These are phyloP conservation scores for Boletus huronensis DNA, from an alignment of 768 basidiomycete species.

Conservation along the genomic window DNA sequence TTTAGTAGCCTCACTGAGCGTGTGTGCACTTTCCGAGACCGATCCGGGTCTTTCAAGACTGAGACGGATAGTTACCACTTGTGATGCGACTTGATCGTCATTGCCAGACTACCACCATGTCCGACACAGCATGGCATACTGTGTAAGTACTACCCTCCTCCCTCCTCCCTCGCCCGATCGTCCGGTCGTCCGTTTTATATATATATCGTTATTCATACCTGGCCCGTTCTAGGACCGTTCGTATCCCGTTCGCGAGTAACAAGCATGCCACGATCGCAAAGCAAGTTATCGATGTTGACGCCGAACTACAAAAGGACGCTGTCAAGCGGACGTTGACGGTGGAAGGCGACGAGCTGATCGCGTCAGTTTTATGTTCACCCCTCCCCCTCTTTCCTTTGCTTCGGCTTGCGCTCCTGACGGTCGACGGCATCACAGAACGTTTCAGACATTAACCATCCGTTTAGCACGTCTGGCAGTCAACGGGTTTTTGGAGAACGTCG, in stretches of 20 bases:
- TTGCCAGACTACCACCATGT: constrained; percentile 26
- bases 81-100: constrained; percentile 1
- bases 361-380: constrained; percentile 55
- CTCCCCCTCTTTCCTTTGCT: background rate
- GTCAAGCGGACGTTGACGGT: constrained; percentile 71
- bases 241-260: constrained; percentile 71
- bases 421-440: constrained; percentile 44
- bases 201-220: background rate
- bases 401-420: constrained; percentile 1
- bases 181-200: background rate
- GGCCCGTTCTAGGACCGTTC: constrained; percentile 48
- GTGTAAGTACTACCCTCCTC: constrained; percentile 43
- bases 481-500: constrained; percentile 85
- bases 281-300: constrained; percentile 82
- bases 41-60: background rate
- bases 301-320: constrained; percentile 75
- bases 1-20: too few relatives aligned
- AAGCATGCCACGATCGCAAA: constrained; percentile 80
- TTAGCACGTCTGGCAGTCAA: constrained; percentile 83
- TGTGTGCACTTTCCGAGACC: background rate
- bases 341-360: constrained; percentile 65
- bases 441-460: constrained; percentile 76
- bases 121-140: constrained; percentile 46
- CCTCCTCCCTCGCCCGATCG: background rate
- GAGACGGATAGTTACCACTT: background rate